Conservation (phyloP, 2,329 filamentous ascomycete species). For the Trichoderma guizhouense region DNA sequence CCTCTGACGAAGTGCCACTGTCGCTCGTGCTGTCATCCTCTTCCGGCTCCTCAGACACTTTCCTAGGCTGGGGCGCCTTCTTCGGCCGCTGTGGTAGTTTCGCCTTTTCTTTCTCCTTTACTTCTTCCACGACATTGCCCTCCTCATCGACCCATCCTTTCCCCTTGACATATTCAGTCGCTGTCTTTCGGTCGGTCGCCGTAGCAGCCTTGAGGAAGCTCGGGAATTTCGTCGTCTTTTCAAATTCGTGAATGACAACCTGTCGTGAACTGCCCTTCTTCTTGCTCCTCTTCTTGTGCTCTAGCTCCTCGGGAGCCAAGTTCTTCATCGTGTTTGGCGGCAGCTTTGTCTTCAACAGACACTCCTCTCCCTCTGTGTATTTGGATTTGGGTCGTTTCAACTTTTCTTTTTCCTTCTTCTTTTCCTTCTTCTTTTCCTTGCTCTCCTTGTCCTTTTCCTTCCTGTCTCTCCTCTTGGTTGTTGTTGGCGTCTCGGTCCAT, state of each 20-base stretch:
- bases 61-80: slow-evolving; percentile 24
- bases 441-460: slow-evolving; percentile 45
- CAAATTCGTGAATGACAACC: slow-evolving; percentile 81
- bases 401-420: slow-evolving; percentile 55
- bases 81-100: slow-evolving; percentile 20
- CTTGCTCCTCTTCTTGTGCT: slow-evolving; percentile 60
- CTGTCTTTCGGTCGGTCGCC: slow-evolving; percentile 36
- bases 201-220: slow-evolving; percentile 66
- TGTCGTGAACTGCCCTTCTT: slow-evolving; percentile 51
- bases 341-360: slow-evolving; percentile 78
- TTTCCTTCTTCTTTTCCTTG: slow-evolving; percentile 50
- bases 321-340: slow-evolving; percentile 48
- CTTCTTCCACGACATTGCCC: slow-evolving; percentile 69
- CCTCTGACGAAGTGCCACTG: slow-evolving; percentile 37
- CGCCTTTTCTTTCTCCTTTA: slow-evolving; percentile 35
- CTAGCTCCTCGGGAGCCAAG: slow-evolving; percentile 36
- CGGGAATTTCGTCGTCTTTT: slow-evolving; percentile 77
- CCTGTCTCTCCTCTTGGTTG: slow-evolving; percentile 47
- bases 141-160: slow-evolving; percentile 83
- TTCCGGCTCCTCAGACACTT: slow-evolving; percentile 23
- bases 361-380: slow-evolving; percentile 76
- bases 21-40: slow-evolving; percentile 40
- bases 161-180: slow-evolving; percentile 69
- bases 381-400: slow-evolving; percentile 65
- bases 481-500: slow-evolving; percentile 69